Conservation (phyloP, 352 stramenopile species). For the Pythium grandisporangium region DNA sequence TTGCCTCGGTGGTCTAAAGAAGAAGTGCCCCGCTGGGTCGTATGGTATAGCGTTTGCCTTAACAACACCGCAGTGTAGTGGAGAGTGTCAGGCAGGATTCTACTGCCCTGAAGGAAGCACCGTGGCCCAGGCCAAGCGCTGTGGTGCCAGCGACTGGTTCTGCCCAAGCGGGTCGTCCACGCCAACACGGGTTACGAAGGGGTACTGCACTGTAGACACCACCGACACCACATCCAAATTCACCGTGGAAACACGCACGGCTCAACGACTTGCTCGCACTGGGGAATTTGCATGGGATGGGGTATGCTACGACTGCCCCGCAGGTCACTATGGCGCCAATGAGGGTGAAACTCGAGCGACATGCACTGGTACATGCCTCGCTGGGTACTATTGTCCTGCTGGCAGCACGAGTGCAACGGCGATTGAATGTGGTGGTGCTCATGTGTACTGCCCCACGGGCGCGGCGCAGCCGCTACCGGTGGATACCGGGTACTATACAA, state of each 20-base stretch:
- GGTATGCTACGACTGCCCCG: constrained; percentile 51
- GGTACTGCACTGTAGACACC: constrained; percentile 16
- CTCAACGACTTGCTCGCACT: constrained; percentile 19
- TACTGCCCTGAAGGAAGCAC: constrained; percentile 27
- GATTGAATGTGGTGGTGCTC: constrained; percentile 33
- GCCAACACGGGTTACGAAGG: constrained; percentile 8
- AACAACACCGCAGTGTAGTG: constrained; percentile 20
- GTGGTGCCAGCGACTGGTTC: constrained; percentile 17
- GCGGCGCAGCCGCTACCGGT: constrained; percentile 13
- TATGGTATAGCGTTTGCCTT: constrained; percentile 23
- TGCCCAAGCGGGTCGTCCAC: constrained; percentile 19
- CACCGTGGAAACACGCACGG: constrained; percentile 12
- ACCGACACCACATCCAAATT: background rate
- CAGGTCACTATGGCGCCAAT: constrained; percentile 37
- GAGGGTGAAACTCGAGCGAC: constrained; percentile 24
- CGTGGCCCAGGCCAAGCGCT: constrained; percentile 6
- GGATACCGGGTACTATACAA: constrained; percentile 35
- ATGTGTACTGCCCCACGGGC: constrained; percentile 34
- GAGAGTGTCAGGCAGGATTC: constrained; percentile 23
- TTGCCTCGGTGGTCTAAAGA: constrained; percentile 21
- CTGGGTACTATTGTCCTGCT: constrained; percentile 60
- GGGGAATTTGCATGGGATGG: constrained; percentile 57
- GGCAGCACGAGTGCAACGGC: constrained; percentile 33
- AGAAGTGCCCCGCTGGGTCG: constrained; percentile 30
- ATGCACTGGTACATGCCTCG: constrained; percentile 48